Evolutionary conservation across 257 asterid species (phyloP), one percentile per base, ranked within the genome.

Genomic region (Linaria vulgaris): DNA sequence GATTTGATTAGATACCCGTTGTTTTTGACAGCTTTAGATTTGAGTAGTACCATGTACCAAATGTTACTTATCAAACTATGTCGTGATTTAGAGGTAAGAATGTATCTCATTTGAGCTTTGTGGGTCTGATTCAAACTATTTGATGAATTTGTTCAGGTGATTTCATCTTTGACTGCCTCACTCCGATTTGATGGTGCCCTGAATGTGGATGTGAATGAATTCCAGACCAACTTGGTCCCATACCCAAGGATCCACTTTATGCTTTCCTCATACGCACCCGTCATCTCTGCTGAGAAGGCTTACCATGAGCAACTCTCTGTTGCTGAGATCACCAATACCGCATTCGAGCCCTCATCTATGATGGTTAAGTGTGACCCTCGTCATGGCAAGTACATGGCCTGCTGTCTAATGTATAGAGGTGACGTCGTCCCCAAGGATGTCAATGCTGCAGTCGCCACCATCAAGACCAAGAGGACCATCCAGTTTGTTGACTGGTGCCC

Each of bases 401-500:
- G 98, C 75, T 91, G 98, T 48, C 57, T 91, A 74, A 91, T 91
- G 98, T 91, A 91, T 87, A 67, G 98, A 56, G 98, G 98, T 6
- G 98, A 91, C 52, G 98, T 88, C 0, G 98, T 91, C 6, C 98
- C 98, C 15, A 91, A 91, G 80, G 98, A 91, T 12, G 98, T 91
- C 53, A 91, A 91, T 9, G 98, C 98, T 0, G 98, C 96, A 21
- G 98, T 91, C 7, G 98, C 98, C 12, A 91, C 97, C 2, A 91
- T 91, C 75, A 91, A 91, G 85, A 91, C 97, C 13, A 90, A 90
- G 89, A 83, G 97, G 75, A 91, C 98, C n/a, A 91, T 91, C 4
- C 98, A 91, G 74, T 91, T 91, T 14, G 98, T 91, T 4, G 98
- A 91, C 68, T 91, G 98, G 98, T 91, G 98, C 78, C 98, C 98